phyloP scores from a whole-genome alignment of 176 grass and related monocot species.

The Elymus sibiricus region DNA sequence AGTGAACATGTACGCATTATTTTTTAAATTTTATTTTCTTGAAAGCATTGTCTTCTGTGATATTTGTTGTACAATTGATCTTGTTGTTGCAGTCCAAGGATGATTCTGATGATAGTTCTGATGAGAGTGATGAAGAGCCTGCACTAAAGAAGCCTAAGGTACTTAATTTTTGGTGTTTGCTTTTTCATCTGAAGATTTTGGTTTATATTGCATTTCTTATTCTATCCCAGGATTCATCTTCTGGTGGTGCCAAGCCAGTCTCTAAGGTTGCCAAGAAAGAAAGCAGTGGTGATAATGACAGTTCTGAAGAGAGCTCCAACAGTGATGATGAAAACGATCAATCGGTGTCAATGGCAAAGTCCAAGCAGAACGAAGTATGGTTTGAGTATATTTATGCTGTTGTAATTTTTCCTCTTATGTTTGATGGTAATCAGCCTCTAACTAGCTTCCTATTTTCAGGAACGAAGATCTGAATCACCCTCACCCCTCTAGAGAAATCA shows the following conservation, averaged over 20 bases:
- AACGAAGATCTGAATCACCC: no score
- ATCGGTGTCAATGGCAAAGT: neutral
- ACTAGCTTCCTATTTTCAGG: no score
- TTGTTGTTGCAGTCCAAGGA: constrained; percentile 6
- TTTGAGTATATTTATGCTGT: neutral
- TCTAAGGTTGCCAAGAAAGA: constrained; percentile 35
- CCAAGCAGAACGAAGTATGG: constrained; percentile 37
- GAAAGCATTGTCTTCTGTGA: neutral
- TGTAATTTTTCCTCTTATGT: neutral
- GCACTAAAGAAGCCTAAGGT: constrained; percentile 56
- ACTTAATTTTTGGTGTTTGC: neutral
- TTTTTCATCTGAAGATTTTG: neutral
- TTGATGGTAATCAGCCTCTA: no score
- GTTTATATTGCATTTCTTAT: neutral
- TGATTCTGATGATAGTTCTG: constrained; percentile 41
- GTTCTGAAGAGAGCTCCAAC: constrained; percentile 36
- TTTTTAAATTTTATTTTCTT: constrained; percentile 18
- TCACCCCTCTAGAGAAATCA: no score
- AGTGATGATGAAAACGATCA: constrained; percentile 25
- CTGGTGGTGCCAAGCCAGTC: constrained; percentile 25
- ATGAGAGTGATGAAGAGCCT: constrained; percentile 54
- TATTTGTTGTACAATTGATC: neutral
- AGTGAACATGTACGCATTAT: constrained; percentile 33
- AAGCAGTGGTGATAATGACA: constrained; percentile 48
- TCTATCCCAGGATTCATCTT: neutral